phyloP scores from a whole-genome alignment of 1,284 basidiomycete species.

The Cystobasidium slooffiae region DNA sequence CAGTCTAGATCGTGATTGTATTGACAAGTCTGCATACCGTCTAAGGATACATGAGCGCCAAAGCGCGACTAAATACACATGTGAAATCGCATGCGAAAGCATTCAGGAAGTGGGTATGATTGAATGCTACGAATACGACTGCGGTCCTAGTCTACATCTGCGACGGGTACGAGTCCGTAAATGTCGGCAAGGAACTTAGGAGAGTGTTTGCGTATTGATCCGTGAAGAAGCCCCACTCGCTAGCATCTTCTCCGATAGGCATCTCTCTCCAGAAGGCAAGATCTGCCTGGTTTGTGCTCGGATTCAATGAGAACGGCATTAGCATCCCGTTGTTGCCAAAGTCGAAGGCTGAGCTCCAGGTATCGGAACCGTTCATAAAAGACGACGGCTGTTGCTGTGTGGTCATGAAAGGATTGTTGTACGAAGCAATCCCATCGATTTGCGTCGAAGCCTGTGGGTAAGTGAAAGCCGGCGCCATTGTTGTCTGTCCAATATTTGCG shows the following conservation, averaged over 20 bases:
- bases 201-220: constrained; percentile 37
- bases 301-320: constrained; percentile 17
- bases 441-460: constrained; percentile 5
- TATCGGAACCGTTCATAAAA: neutral
- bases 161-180: neutral
- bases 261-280: constrained; percentile 42
- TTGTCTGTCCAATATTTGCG: neutral
- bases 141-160: neutral
- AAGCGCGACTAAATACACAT: no score
- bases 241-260: constrained; percentile 41
- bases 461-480: neutral
- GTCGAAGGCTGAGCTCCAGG: constrained; percentile 10
- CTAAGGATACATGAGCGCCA: no score
- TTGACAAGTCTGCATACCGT: no score
- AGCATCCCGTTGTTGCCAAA: neutral
- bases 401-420: constrained; percentile 12
- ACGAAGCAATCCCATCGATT: constrained; percentile 2
- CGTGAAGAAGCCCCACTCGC: constrained; percentile 38
- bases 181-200: constrained; percentile 17
- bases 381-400: neutral
- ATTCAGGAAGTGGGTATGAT: neutral
- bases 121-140: neutral
- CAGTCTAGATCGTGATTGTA: no score
- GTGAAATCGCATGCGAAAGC: no score
- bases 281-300: constrained; percentile 40